Conservation (phyloP, 352 stramenopile species). For the Phytopythium boreale region DNA sequence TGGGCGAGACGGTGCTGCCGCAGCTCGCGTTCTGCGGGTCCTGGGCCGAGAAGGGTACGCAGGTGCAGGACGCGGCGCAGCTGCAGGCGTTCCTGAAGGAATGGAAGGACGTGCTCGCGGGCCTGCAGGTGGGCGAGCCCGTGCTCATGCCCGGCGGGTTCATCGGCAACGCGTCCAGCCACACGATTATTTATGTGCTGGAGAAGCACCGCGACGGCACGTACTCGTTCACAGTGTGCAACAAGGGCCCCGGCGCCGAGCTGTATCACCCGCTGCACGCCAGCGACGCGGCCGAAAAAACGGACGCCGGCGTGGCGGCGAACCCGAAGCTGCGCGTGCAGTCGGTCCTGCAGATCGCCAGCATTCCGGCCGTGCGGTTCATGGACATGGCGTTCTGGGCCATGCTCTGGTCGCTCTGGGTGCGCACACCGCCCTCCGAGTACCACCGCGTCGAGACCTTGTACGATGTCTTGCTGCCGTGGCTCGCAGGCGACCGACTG, state of each 20-base stretch:
- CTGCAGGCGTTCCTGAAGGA: conserved; percentile 64
- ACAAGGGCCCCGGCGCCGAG: conserved; percentile 82
- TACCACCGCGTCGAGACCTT: conserved; percentile 86
- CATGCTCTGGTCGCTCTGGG: conserved; percentile 81
- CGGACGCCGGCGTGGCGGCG: background rate
- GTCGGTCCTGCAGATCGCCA: conserved; percentile 63
- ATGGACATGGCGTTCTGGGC: conserved; percentile 87
- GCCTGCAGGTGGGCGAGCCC: conserved; percentile 37
- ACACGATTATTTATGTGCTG: conserved; percentile 82
- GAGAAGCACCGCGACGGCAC: conserved; percentile 55
- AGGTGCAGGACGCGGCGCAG: conserved; percentile 61
- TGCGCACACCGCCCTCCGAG: conserved; percentile 80
- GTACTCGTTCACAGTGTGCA: conserved; percentile 87
- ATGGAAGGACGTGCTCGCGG: conserved; percentile 58
- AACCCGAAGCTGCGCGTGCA: conserved; percentile 82
- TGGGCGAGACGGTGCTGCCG: conserved; percentile 44
- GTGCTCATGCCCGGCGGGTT: conserved; percentile 78
- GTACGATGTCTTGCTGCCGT: conserved; percentile 89
- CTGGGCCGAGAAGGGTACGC: conserved; percentile 52
- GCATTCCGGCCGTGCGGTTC: conserved; percentile 57
- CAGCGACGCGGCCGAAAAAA: conserved; percentile 6
- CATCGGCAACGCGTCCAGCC: conserved; percentile 62
- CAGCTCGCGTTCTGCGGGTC: conserved; percentile 49
- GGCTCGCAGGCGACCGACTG: conserved; percentile 73
- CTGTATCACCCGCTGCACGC: conserved; percentile 70